Evolutionary conservation across 768 basidiomycete genomes (phyloP), one percentile per base, ranked within the genome.

Genomic region (Tephrocybe sp.): DNA sequence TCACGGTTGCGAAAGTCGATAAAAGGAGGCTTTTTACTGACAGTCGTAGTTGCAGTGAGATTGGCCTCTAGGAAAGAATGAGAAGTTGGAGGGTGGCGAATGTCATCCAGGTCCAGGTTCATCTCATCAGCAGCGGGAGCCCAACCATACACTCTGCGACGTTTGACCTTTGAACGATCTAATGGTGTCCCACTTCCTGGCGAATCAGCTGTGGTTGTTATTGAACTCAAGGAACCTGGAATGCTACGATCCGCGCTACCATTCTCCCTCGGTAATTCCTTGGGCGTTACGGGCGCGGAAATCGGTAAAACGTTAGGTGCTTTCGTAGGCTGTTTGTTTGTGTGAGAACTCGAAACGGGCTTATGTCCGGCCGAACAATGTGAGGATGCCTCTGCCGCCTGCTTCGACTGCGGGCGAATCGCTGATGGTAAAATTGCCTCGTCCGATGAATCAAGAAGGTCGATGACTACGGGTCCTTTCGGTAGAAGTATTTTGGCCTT

Each of bases 371-470:
- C 9, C 11, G 38, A 30, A 14, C 36, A 17, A 30, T 30, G 17
- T 48, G 14, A 26, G 14, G n/a, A 11, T 5, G 6, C 13, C 5
- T 39, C 22, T 8, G 19, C 13, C 31, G 11, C n/a, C 39, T 14
- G 8, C 14, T 39, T 14, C n/a, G 17, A 22, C 19, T 16, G 39
- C 3, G 20, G 39, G 19, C 4, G 19, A 12, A 13, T 5, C 19
- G 35, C 31, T 9, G 43, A 39, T 32, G 17, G 30, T 16, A 32
- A 39, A 26, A 42, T 34, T 20, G 39, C 45, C 10, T 52, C 51
- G 13, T 52, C 51, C 13, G 8, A 9, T 26, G 51, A 52, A 26
- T 49, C 48, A 26, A 33, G 31, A 14, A 52, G n/a, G n/a, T 19
- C 38, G 17, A 51, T 51, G 30, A 51, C 19, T 7, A 39, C 30